These are phyloP conservation scores for Daldinia sp. DNA, from an alignment of 2,329 filamentous ascomycete species.

Conservation along the genomic window DNA sequence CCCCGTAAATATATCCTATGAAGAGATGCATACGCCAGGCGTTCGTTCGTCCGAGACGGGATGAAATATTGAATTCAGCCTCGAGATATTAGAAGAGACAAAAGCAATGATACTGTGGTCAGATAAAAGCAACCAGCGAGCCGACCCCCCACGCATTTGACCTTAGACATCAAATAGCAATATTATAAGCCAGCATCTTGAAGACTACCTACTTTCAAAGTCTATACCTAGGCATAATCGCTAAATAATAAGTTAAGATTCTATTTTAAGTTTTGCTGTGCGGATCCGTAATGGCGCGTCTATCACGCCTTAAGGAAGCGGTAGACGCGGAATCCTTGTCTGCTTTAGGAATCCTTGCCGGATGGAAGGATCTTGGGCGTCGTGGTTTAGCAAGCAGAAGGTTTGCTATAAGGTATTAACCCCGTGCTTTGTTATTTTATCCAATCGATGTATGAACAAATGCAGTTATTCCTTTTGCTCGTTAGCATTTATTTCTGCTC, in stretches of 20 bases:
- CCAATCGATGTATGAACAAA: not conserved
- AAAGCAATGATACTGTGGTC: not conserved
- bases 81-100: conserved; percentile 28
- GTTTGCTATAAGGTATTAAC: not conserved
- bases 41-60: not conserved
- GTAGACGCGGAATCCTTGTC: not conserved
- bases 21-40: not conserved
- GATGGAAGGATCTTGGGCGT: not conserved
- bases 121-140: not conserved
- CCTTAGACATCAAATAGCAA: not conserved
- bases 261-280: not conserved
- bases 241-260: not conserved
- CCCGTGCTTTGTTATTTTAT: not conserved
- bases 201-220: not conserved
- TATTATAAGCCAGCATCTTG: not conserved
- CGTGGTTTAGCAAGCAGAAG: not conserved
- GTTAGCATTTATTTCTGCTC: not conserved
- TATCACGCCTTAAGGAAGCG: not conserved
- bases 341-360: not conserved
- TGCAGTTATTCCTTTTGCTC: not conserved
- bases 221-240: not conserved
- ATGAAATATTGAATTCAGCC: conserved; percentile 20
- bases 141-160: not conserved
- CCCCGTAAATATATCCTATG: not conserved
- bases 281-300: not conserved